These are phyloP conservation scores for Symbiodinium natans DNA, from an alignment of 73 alveolate genomes.

Conservation along the genomic window DNA sequence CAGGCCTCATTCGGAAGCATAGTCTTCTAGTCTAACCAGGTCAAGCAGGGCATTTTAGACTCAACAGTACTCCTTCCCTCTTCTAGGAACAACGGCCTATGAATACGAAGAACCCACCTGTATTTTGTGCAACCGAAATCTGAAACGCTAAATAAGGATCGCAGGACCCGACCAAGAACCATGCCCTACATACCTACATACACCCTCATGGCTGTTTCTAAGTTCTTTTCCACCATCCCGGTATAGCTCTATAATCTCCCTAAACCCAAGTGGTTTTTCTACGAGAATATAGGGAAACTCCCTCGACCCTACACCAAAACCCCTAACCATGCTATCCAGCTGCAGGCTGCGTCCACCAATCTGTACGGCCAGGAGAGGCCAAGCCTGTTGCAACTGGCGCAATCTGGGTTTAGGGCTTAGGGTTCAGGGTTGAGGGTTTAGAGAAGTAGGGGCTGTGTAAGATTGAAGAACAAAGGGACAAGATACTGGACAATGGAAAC, in stretches of 20 bases:
- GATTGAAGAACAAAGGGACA: neutral
- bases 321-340: neutral
- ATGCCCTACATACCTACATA: neutral
- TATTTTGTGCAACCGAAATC: too few relatives aligned
- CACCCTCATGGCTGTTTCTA: neutral
- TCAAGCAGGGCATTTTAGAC: too few relatives aligned
- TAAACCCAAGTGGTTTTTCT: neutral
- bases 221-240: neutral
- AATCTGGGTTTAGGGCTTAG: neutral
- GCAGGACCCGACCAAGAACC: constrained; percentile 3
- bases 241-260: neutral
- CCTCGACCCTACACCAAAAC: neutral
- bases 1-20: too few relatives aligned
- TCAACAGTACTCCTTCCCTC: too few relatives aligned
- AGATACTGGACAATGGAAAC: neutral
- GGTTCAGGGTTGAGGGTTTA: neutral
- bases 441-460: neutral
- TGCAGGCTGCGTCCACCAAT: constrained; percentile 75
- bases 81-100: too few relatives aligned
- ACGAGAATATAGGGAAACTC: too few relatives aligned
- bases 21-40: too few relatives aligned
- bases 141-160: too few relatives aligned
- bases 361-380: constrained; percentile 71
- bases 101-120: too few relatives aligned
- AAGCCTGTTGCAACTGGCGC: neutral